These are phyloP conservation scores for Apiotrichum sp. DNA, from an alignment of 1,284 basidiomycete genomes.

Conservation along the genomic window DNA sequence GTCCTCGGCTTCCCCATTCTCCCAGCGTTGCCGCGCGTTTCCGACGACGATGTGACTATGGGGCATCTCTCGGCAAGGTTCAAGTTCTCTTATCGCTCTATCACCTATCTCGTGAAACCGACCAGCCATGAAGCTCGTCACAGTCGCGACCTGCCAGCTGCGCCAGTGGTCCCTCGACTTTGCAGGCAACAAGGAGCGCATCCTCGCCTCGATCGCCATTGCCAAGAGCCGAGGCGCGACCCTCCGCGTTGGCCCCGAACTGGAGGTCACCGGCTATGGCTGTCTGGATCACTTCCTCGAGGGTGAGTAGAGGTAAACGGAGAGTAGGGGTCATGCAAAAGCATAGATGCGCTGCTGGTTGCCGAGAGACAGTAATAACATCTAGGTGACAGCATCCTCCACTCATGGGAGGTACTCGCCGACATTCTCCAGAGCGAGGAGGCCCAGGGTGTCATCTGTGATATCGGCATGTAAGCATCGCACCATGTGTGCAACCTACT, in stretches of 20 bases:
- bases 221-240: constrained; percentile 86
- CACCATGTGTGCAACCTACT: background rate
- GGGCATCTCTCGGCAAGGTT: no score
- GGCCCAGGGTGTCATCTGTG: constrained; percentile 73
- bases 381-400: constrained; percentile 83
- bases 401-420: constrained; percentile 91
- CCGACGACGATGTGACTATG: no score
- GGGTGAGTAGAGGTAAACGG: constrained; percentile 21
- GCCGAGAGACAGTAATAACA: no score
- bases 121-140: constrained; percentile 53
- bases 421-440: constrained; percentile 76
- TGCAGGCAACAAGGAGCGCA: constrained; percentile 85
- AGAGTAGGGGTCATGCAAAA: no score
- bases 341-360: no score
- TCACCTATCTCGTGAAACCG: no score
- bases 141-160: constrained; percentile 73
- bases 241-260: constrained; percentile 91
- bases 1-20: no score
- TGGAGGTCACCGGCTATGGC: constrained; percentile 96
- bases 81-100: no score
- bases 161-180: constrained; percentile 98
- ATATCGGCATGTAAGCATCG: constrained; percentile 78
- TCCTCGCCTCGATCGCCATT: constrained; percentile 77
- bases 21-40: no score
- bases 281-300: constrained; percentile 77